Base-by-base conservation (phyloP, 805 yeast genomes). In the Candida tammaniensis region DNA sequence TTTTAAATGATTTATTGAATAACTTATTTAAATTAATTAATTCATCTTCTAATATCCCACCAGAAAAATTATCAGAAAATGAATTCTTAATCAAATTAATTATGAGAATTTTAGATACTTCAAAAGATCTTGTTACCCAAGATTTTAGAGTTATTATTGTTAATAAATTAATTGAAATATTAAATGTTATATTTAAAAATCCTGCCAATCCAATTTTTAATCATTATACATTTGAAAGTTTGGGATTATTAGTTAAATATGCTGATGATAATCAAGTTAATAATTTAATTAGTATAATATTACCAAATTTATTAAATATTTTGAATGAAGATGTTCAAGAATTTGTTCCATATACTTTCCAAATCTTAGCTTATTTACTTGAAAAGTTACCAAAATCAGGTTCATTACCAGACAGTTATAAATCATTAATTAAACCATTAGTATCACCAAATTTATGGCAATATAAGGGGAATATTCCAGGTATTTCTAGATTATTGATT, bases 191-290 rank as follows among this genome's bases (percentile, higher is more conserved):
- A 36, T 68, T 88, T 16, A 80, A 79, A 48, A 93, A 93, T 51
- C 99, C 99, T 5, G 86, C 98, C 4, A 93, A 93, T 60, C 98
- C 99, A 27, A 78, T 82, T 48, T 93, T 93, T 52, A 76, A 88
- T 5, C 98, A 93, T 59, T 94, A 80, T 53, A 71, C 85, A 4
- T 93, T 93, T 56, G 99, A 93, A 66, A 73, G 95, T 7, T 70
- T 93, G 39, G 91, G 93, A 17, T 82, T 81, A 4, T 63, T 89
- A 31, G 63, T 89, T 39, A 80, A 81, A 44, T 80, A 58, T 51
- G 52, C 52, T 10, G 52, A 61, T 23, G 46, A 48, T 3, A 44
- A 60, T 16, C 60, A 67, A 24, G 52, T 64, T 26, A 24, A 40
- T 5, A 38, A 54, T 17, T 62, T 74, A 25, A 80, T 80, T 38